Conservation (phyloP, 2,329 filamentous ascomycete species). For the Pestalotiopsis sp. region DNA sequence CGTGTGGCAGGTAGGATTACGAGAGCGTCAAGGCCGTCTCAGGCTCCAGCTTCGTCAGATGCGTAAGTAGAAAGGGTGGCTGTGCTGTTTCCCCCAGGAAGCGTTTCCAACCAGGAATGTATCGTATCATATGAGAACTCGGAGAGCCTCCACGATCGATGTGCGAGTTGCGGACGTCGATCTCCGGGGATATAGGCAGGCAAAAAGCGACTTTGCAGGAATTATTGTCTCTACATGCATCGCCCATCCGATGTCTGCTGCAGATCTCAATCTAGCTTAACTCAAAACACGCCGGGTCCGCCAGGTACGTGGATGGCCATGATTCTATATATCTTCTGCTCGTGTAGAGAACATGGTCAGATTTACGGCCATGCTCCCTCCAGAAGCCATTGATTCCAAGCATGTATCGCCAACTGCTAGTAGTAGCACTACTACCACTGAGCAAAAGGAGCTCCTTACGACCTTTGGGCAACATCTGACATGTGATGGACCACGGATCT, state of each 20-base stretch:
- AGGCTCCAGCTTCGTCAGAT: background rate
- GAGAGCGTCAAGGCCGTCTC: background rate
- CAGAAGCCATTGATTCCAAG: background rate
- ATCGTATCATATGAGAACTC: background rate
- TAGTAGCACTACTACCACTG: background rate
- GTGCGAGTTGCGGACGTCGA: background rate
- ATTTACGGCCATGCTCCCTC: background rate
- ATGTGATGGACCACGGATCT: background rate
- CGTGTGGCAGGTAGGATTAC: background rate
- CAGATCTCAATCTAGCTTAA: slow-evolving; percentile 7
- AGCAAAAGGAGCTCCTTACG: background rate
- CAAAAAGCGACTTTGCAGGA: background rate
- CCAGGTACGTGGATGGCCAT: background rate
- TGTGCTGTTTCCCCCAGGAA: background rate
- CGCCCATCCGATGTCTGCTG: slow-evolving; percentile 3
- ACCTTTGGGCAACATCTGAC: background rate
- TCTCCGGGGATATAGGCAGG: background rate
- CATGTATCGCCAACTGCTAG: background rate
- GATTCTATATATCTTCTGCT: background rate
- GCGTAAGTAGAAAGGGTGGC: background rate
- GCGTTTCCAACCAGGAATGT: background rate
- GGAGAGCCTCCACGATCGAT: background rate
- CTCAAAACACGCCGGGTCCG: background rate
- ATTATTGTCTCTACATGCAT: background rate
- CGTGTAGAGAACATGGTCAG: background rate